phyloP scores from a whole-genome alignment of 352 stramenopile species.

The Globisporangium irregulare region DNA sequence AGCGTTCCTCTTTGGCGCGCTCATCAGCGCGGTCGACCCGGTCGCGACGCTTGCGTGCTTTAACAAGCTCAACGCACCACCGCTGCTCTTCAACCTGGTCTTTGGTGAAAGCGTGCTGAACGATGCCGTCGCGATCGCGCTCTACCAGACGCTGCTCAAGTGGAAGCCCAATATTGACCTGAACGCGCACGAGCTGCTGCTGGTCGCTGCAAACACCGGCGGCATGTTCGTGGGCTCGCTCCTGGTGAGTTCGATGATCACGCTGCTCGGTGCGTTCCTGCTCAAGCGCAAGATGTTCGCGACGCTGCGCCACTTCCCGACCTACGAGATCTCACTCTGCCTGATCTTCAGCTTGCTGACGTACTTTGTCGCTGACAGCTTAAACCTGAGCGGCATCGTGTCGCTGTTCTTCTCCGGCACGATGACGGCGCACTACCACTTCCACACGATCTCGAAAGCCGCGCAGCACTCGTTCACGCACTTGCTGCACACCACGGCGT shows the following conservation, averaged over 20 bases:
- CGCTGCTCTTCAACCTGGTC: constrained; percentile 93
- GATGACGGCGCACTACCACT: constrained; percentile 87
- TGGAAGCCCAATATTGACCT: constrained; percentile 79
- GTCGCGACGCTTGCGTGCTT: constrained; percentile 93
- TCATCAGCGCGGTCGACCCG: constrained; percentile 93
- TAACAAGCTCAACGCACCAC: constrained; percentile 83
- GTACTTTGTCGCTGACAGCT: constrained; percentile 77
- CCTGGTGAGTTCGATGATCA: constrained; percentile 66
- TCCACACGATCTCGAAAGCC: constrained; percentile 79
- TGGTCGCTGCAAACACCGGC: constrained; percentile 60
- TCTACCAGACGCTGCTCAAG: constrained; percentile 92
- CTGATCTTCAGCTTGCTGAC: constrained; percentile 85
- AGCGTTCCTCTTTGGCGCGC: constrained; percentile 88
- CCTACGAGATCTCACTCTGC: constrained; percentile 85
- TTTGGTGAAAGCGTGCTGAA: constrained; percentile 95
- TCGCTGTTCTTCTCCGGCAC: constrained; percentile 92
- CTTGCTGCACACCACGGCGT: constrained; percentile 76
- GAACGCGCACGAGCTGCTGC: constrained; percentile 54
- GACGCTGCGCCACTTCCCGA: constrained; percentile 75
- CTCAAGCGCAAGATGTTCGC: constrained; percentile 73
- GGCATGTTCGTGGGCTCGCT: constrained; percentile 82
- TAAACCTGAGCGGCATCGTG: constrained; percentile 91
- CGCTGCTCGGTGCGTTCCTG: constrained; percentile 67
- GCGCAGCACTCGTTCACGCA: constrained; percentile 84
- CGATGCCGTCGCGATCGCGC: constrained; percentile 91